Evolutionary conservation across 805 yeast genomes (phyloP).

Genomic region (Hanseniaspora meyeri): DNA sequence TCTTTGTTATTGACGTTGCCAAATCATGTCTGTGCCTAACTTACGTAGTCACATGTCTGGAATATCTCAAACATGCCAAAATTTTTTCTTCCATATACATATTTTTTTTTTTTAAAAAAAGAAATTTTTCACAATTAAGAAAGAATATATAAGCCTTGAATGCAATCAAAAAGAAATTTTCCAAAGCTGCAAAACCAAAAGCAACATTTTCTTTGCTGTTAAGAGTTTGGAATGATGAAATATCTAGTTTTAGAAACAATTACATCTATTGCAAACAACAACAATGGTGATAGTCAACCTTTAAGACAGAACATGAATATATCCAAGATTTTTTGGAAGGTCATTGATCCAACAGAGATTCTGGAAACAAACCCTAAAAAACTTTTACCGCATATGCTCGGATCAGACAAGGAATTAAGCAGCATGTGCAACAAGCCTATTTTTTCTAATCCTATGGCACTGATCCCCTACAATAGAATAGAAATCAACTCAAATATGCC

Average conservation of each 20-base stretch:
- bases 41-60: neutral
- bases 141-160: neutral
- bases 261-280: constrained; percentile 7
- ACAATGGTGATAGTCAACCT: constrained; percentile 11
- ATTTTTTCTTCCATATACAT: neutral
- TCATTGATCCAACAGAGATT: constrained; percentile 9
- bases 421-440: neutral
- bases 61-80: neutral
- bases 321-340: constrained; percentile 13
- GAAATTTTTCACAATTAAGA: neutral
- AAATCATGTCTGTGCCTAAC: neutral
- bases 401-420: neutral
- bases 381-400: neutral
- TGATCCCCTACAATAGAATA: constrained; percentile 14
- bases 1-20: neutral
- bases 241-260: constrained; percentile 12
- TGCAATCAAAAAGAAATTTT: neutral
- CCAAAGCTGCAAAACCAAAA: too few relatives aligned
- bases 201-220: neutral
- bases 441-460: constrained; percentile 8
- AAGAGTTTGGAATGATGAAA: neutral
- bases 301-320: constrained; percentile 15
- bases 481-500: constrained; percentile 26
- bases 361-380: neutral
- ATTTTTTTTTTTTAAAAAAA: neutral